Evolutionary conservation across 2,329 filamentous ascomycete species (phyloP), one percentile per base, ranked within the genome.

Genomic region (Neopestalotiopsis rosae): DNA sequence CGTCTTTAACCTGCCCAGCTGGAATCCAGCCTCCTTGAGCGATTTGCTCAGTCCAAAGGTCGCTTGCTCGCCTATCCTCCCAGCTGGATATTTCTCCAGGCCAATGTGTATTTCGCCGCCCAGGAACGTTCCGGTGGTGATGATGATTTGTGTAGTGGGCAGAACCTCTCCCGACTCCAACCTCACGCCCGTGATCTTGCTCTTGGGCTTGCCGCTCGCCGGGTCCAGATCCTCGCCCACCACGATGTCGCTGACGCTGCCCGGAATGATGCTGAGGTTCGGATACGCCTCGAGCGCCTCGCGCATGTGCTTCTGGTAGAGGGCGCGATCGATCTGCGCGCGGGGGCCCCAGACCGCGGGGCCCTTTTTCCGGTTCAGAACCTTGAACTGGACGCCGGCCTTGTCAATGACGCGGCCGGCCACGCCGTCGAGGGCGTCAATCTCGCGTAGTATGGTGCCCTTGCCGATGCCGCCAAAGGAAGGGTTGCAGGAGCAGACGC

Each of bases 381-480:
- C 87, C 71, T 93, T 91, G 80, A 98, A 99, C 79, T 98, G 95
- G n/a, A 98, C 89, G 5, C 94, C 96, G 3, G 96, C 92, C 79
- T 96, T 95, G 82, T 99, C 96, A 69, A 97, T 94, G 28, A 98
- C 91, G 45, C 94, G 89, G 0, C 94, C 95, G 0, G 94, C 92
- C 24, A 99, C 84, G 0, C 96, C 96, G 77, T 98, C 96, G 69
- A 99, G 86, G 0, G 96, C 96, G 83, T 99, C 96, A 40, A 99
- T 91, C 81, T 99, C 96, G 57, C 95, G 91, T 65, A 99, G 85
- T 85, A 99, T 98, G 10, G 94, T 98, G 17, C 96, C 96, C 79
- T 99, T 99, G 59, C 96, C 96, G 74, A 99, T 98, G n/a, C 96
- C 96, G 52, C 96, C 96, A 77, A 99, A 97, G 72, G 94, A 97